Evolutionary conservation across 169 alveolate genomes (phyloP), one percentile per base, ranked within the genome.

Genomic region (Babesia bigemina): DNA sequence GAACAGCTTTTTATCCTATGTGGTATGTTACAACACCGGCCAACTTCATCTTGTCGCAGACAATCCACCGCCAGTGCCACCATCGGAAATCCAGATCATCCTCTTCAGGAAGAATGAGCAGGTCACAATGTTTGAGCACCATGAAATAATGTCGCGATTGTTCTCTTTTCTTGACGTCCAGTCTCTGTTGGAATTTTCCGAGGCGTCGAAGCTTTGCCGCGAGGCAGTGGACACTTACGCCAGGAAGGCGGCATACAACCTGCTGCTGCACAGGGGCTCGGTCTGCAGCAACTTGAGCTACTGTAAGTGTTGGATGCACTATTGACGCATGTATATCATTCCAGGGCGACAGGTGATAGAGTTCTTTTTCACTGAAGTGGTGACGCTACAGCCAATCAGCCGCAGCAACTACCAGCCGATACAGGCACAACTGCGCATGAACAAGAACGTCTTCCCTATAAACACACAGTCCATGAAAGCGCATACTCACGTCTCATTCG

Each of bases 401-500:
- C 63, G 94, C 61, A 81, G 42, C 36, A 70, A 66, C 61, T 86
- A 79, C 58, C 59, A 71, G 36, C 65, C 70, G 39, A 61, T 86
- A 16, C 56, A 61, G 42, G 58, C 85, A 4, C 87, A 58, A 19
- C 75, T 90, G 28, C 78, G 85, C 55, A 67, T 78, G 65, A 86
- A 85, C 78, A 81, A 83, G 70, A 79, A 70, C 49, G 49, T 90
- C 29, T 90, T 89, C 65, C 91, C 87, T 22, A 84, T 90, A 45
- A 76, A 73, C 48, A 48, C 62, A 39, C 84, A 90, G 42, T 45
- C 92, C 4, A 90, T 86, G 89, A 61, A 55, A 48, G 47, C 92
- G 22, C 86, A 76, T 36, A 76, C 76, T 17, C 61, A 63, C 56
- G 85, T 86, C 36, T 81, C 92, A 44, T 63, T 82, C 50, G 94